These are phyloP conservation scores for Xenoacremonium recifei DNA, from an alignment of 2,329 filamentous ascomycete species.

Conservation along the genomic window DNA sequence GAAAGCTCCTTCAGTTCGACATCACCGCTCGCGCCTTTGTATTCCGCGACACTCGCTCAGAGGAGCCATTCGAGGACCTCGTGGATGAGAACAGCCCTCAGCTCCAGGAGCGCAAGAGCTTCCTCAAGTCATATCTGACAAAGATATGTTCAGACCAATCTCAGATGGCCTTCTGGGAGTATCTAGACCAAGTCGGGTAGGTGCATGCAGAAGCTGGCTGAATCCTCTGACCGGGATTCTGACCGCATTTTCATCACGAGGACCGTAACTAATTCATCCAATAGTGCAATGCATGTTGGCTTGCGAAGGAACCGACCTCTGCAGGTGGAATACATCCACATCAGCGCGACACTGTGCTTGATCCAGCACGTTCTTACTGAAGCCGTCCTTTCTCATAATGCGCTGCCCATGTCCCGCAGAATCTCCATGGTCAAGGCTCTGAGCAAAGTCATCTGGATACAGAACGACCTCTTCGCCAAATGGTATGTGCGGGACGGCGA, in stretches of 20 bases:
- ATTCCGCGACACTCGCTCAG: constrained; percentile 9
- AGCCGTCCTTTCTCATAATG: constrained; percentile 9
- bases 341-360: constrained; percentile 13
- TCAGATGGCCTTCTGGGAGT: constrained; percentile 14
- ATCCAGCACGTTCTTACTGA: constrained; percentile 13
- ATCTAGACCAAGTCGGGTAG: constrained; percentile 13
- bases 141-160: constrained; percentile 14
- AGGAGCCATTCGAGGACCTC: constrained; percentile 4
- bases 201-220: too few species aligned
- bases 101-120: constrained; percentile 8
- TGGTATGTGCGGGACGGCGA: constrained; percentile 14
- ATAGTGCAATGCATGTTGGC: constrained; percentile 13
- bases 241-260: neutral
- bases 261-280: neutral
- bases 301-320: constrained; percentile 9
- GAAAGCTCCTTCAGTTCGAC: constrained; percentile 14
- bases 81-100: constrained; percentile 9
- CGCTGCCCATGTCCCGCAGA: constrained; percentile 12
- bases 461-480: constrained; percentile 15
- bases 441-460: constrained; percentile 16
- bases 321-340: constrained; percentile 13
- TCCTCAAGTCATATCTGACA: constrained; percentile 11
- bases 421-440: constrained; percentile 13
- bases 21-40: constrained; percentile 13
- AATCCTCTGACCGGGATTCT: too few species aligned